phyloP scores from a whole-genome alignment of 2,329 filamentous ascomycete species.

The Alternaria gansuensis region DNA sequence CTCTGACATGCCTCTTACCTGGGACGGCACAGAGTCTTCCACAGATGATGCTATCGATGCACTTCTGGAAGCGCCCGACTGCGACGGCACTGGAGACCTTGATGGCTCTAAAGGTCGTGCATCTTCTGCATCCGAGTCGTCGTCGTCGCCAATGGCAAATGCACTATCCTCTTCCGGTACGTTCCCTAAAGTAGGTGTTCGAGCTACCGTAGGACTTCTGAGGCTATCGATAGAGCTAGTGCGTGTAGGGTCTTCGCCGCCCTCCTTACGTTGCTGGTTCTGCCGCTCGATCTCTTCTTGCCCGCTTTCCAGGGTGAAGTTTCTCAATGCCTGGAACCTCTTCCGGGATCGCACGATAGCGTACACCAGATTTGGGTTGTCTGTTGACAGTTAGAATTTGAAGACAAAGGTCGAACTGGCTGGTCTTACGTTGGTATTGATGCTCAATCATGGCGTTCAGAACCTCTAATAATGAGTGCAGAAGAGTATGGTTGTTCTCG shows the following conservation, averaged over 20 bases:
- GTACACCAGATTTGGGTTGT: conserved; percentile 83
- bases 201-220: conserved; percentile 68
- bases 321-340: conserved; percentile 82
- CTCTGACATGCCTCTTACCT: conserved; percentile 92
- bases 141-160: conserved; percentile 90
- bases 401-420: neutral
- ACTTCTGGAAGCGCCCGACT: conserved; percentile 62
- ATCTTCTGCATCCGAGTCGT: conserved; percentile 70
- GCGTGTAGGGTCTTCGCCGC: conserved; percentile 48
- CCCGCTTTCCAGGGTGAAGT: conserved; percentile 90
- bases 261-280: conserved; percentile 74
- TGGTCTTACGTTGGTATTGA: conserved; percentile 74
- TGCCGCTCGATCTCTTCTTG: conserved; percentile 89
- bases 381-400: conserved; percentile 55
- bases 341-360: conserved; percentile 80
- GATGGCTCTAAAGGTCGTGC: conserved; percentile 52
- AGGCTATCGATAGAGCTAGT: conserved; percentile 74
- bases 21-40: conserved; percentile 82
- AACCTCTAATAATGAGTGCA: conserved; percentile 84
- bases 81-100: conserved; percentile 44
- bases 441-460: conserved; percentile 92
- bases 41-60: conserved; percentile 68
- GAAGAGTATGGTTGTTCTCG: conserved; percentile 84
- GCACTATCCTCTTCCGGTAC: conserved; percentile 81
- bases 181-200: conserved; percentile 67